Conservation (phyloP, 2,329 filamentous ascomycete genomes). For the Cercospora brassicicola region DNA sequence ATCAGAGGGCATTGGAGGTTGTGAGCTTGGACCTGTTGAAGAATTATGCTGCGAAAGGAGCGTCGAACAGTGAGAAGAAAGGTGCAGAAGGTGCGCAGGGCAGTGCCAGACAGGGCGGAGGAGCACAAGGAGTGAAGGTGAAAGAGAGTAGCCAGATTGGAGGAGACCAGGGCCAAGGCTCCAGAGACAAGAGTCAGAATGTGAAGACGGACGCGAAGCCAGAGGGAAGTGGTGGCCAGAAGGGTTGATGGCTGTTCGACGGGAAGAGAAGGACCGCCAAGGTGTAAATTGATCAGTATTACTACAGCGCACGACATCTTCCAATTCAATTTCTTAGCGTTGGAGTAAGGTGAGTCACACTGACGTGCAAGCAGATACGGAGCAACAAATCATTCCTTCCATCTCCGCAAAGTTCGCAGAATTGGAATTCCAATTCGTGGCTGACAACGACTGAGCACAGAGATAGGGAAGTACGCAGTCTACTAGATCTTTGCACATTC, state of each 20-base stretch:
- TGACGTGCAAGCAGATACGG: background rate
- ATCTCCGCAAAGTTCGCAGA: background rate
- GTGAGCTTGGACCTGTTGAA: slow-evolving; percentile 20
- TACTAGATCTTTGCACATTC: background rate
- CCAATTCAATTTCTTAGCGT: too few species aligned
- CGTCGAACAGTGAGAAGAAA: background rate
- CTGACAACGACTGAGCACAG: background rate
- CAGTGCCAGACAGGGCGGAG: background rate
- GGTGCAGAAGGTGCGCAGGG: background rate
- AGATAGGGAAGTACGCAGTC: background rate
- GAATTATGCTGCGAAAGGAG: slow-evolving; percentile 17
- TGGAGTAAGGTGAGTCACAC: too few species aligned
- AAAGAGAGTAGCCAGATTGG: slow-evolving; percentile 14
- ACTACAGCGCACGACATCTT: background rate
- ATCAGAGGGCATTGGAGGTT: slow-evolving; percentile 24
- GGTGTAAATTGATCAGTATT: background rate
- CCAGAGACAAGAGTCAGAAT: background rate
- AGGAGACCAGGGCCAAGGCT: background rate
- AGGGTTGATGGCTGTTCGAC: background rate
- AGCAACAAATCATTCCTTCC: background rate
- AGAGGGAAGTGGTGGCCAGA: background rate
- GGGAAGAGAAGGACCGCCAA: background rate
- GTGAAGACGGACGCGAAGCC: background rate
- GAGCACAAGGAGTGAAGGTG: background rate
- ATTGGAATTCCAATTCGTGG: background rate